Percentiles rank a stretch among this genome's conserved stretches.
Evolutionary conservation across 2,329 filamentous ascomycete genomes (phyloP).

Genomic region (Ophiostoma fasciatum): DNA sequence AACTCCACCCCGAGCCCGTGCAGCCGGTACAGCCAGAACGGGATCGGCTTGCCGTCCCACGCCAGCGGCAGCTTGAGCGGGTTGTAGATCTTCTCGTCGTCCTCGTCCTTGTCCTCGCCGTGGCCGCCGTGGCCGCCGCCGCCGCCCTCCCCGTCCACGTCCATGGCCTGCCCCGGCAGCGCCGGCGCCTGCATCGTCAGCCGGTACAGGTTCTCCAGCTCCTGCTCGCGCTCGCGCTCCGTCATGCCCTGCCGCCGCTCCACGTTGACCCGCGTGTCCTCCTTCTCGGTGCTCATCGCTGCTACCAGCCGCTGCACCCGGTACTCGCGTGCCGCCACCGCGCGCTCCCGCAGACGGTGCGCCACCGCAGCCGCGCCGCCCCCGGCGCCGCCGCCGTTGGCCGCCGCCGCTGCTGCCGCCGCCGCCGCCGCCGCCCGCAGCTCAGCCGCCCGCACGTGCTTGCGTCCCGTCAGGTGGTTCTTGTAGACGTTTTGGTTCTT

Average conservation of each 20-base stretch:
- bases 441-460: conserved; percentile 76
- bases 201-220: conserved; percentile 71
- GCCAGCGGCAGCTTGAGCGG: conserved; percentile 88
- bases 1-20: conserved; percentile 94
- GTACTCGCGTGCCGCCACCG: conserved; percentile 78
- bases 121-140: conserved; percentile 19
- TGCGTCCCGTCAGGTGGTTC: conserved; percentile 75
- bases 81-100: conserved; percentile 87
- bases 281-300: conserved; percentile 73
- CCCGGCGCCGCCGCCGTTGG: conserved; percentile 14
- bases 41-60: conserved; percentile 98
- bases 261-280: conserved; percentile 84
- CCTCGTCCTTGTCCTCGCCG: conserved; percentile 37
- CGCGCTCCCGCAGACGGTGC: conserved; percentile 67
- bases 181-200: conserved; percentile 30
- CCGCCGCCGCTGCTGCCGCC: conserved; percentile 15
- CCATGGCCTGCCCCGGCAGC: conserved; percentile 35
- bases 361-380: conserved; percentile 15
- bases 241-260: conserved; percentile 97
- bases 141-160: conserved; percentile 65
- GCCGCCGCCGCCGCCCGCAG: conserved; percentile 30
- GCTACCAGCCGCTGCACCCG: conserved; percentile 65
- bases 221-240: conserved; percentile 84
- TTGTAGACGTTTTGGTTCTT: conserved; percentile 93
- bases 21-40: conserved; percentile 96